A percentile compares a stretch with the other conserved stretches of the same genome.
phyloP scores from a whole-genome alignment of 306 rosid genomes.

The Lablab purpureus region DNA sequence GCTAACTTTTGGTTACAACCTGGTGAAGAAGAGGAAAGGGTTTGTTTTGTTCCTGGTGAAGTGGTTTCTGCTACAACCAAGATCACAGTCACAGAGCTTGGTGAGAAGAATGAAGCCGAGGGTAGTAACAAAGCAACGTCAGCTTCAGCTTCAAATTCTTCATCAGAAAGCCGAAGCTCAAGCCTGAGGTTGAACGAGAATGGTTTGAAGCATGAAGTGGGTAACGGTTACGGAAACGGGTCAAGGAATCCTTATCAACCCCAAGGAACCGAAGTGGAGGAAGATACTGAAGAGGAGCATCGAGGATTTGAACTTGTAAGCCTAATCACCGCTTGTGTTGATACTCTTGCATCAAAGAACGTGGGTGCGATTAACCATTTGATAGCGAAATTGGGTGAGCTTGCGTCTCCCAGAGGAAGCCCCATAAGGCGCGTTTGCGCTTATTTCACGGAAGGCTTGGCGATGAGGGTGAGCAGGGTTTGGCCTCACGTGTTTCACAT shows the following conservation, averaged over 20 bases:
- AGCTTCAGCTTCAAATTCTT: slow-evolving; percentile 55
- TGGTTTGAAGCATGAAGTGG: slow-evolving; percentile 66
- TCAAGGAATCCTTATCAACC: slow-evolving; percentile 64
- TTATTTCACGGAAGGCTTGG: slow-evolving; percentile 87
- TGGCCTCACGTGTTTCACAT: slow-evolving; percentile 96
- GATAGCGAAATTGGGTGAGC: slow-evolving; percentile 79
- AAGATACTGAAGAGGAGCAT: slow-evolving; percentile 57
- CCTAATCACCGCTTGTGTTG: slow-evolving; percentile 77
- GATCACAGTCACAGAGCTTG: slow-evolving; percentile 74
- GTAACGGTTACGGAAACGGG: slow-evolving; percentile 57
- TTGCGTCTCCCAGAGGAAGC: slow-evolving; percentile 78
- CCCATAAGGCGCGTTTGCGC: slow-evolving; percentile 75
- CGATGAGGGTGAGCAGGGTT: slow-evolving; percentile 74
- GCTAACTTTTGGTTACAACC: slow-evolving; percentile 12
- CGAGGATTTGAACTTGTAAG: slow-evolving; percentile 79
- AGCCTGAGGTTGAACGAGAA: slow-evolving; percentile 62
- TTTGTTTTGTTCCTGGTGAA: slow-evolving; percentile 75
- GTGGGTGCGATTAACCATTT: slow-evolving; percentile 69
- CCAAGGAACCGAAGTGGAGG: slow-evolving; percentile 46
- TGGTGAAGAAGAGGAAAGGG: slow-evolving; percentile 56
- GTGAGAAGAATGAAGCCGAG: slow-evolving; percentile 32
- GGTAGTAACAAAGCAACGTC: slow-evolving; percentile 38
- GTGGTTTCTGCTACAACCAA: slow-evolving; percentile 65
- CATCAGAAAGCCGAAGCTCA: slow-evolving; percentile 66
- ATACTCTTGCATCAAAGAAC: slow-evolving; percentile 77